These are phyloP conservation scores for Camptophora hylomeconis DNA, from an alignment of 2,329 filamentous ascomycete species.

Conservation along the genomic window DNA sequence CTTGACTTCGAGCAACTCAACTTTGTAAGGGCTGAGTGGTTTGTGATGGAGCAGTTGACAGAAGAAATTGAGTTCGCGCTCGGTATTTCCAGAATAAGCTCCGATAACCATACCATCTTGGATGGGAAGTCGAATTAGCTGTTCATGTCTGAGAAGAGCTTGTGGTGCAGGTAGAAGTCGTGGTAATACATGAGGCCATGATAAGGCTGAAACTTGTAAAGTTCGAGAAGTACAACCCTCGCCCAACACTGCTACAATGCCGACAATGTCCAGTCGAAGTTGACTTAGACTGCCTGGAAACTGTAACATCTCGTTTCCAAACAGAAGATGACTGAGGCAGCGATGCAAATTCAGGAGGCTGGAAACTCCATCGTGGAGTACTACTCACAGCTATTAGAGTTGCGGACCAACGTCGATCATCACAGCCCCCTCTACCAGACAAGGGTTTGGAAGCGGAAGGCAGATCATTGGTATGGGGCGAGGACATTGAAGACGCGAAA, in stretches of 20 bases:
- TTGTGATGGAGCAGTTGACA: conserved; percentile 45
- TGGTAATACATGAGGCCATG: conserved; percentile 43
- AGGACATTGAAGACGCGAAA: too few relatives aligned
- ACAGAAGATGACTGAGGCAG: too few relatives aligned
- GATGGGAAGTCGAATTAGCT: conserved; percentile 44
- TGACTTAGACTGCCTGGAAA: too few relatives aligned
- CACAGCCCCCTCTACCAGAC: too few relatives aligned
- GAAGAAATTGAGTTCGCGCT: conserved; percentile 48
- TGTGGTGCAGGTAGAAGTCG: conserved; percentile 51
- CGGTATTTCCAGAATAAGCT: conserved; percentile 43
- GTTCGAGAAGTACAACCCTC: conserved; percentile 47
- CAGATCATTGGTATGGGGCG: too few relatives aligned
- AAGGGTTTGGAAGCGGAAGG: too few relatives aligned
- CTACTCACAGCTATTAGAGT: too few relatives aligned
- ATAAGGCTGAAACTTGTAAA: conserved; percentile 46
- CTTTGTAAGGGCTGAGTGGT: conserved; percentile 23
- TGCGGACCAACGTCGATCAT: too few relatives aligned
- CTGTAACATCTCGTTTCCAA: too few relatives aligned
- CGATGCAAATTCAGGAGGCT: too few relatives aligned
- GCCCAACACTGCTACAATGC: conserved; percentile 49
- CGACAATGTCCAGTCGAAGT: conserved; percentile 42
- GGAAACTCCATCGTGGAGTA: too few relatives aligned
- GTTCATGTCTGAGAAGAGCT: conserved; percentile 43
- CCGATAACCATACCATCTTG: conserved; percentile 43
- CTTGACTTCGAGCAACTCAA: conserved; percentile 27